phyloP scores from a whole-genome alignment of 2,329 filamentous ascomycete genomes.

The Paracorniculantispora psalliotae region DNA sequence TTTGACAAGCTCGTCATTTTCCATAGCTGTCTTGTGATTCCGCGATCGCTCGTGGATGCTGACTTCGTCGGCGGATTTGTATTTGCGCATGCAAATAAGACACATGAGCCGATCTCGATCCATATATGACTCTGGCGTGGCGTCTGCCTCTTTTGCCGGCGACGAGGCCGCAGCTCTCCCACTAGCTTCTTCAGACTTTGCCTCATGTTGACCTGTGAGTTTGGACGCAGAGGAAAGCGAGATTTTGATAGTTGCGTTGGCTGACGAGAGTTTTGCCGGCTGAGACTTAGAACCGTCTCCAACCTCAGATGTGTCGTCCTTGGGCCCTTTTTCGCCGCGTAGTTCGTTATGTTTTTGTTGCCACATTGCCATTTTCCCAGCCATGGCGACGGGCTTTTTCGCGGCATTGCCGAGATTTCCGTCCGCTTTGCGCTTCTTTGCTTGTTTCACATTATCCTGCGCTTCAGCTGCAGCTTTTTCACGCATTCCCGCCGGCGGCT shows the following conservation, averaged over 20 bases:
- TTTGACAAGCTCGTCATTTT: conserved; percentile 42
- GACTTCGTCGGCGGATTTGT: conserved; percentile 39
- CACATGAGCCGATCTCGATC: conserved; percentile 48
- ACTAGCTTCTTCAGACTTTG: conserved; percentile 10
- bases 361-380: conserved; percentile 40
- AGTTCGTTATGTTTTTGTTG: conserved; percentile 40
- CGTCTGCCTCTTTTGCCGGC: conserved; percentile 6
- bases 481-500: conserved; percentile 32
- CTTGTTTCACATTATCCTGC: conserved; percentile 32
- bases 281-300: neutral
- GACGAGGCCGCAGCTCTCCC: conserved; percentile 18
- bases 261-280: conserved; percentile 11
- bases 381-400: conserved; percentile 38
- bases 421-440: conserved; percentile 53
- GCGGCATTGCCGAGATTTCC: conserved; percentile 24
- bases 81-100: conserved; percentile 43
- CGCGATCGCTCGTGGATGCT: conserved; percentile 38
- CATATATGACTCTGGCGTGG: conserved; percentile 45
- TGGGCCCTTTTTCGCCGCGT: conserved; percentile 18
- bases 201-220: neutral
- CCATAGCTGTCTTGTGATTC: conserved; percentile 37
- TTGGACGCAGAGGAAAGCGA: conserved; percentile 13
- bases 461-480: conserved; percentile 7
- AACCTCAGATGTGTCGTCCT: neutral
- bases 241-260: conserved; percentile 18